A percentile compares a stretch with the other conserved stretches of the same genome.
Evolutionary conservation across 345 rosid species (phyloP).

Genomic region (Eucalyptus guilfoylei): DNA sequence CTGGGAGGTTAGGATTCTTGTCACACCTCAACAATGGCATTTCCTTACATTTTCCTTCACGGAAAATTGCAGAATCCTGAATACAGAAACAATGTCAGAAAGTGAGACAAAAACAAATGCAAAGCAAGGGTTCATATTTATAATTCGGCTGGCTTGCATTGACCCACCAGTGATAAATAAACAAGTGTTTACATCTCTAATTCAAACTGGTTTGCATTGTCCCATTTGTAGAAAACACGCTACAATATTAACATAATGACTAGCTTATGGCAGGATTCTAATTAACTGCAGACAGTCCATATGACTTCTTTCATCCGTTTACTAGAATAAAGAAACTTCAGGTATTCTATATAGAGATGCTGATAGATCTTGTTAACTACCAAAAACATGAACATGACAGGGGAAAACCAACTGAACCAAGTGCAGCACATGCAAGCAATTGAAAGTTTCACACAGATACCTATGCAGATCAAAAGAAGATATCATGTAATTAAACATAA

Average conservation of each 20-base stretch:
- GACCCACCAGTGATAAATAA: not conserved
- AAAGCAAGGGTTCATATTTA: not conserved
- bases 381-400: not conserved
- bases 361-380: not conserved
- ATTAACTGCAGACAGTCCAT: not conserved
- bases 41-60: not conserved
- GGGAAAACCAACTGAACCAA: not conserved
- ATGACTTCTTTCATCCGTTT: not conserved
- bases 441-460: not conserved
- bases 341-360: not conserved
- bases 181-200: not conserved
- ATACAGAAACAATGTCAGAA: not conserved
- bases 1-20: not conserved
- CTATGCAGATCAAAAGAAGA: not conserved
- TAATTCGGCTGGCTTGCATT: not conserved
- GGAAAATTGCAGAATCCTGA: not conserved
- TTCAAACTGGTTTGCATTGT: not conserved
- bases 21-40: not conserved
- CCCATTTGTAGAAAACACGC: not conserved
- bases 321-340: not conserved
- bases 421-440: slow-evolving; percentile 2
- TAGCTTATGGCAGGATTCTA: not conserved
- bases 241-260: not conserved
- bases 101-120: not conserved
- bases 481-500: not conserved